Base-by-base conservation (phyloP, 179 eudicot species). In the Drosera spatulata region DNA sequence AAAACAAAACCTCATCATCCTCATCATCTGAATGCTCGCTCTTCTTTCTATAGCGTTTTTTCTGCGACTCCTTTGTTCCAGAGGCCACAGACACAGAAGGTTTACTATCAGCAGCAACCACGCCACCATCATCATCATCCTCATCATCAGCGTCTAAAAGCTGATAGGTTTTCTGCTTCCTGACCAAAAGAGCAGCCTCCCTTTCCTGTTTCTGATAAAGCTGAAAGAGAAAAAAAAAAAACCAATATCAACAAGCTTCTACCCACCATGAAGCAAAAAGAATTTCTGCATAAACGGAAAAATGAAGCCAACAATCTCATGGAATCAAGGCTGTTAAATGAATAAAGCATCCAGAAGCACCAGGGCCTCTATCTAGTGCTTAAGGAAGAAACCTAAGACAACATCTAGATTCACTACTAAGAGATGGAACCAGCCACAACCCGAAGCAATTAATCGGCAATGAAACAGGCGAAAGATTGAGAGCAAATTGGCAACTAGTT, bases 81-180 rank as follows among this genome's bases (percentile, higher is more conserved):
- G 80, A 61, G 74, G 73, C 68, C 13, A 55, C 58, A 62, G 75
- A 59, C 60, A 33, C 44, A 38, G 76, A 56, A 61, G 61, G 39
- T 55, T 63, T 69, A 39, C 50, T 69, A 68, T 59, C 73, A 53
- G 59, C 66, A 43, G 61, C 67, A 7, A 53, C 68, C 38, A 43
- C 33, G 33, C 33, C 63, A 62, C 61, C 75, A 43, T 74, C 77
- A 22, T 76, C 80, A 12, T 75, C 78, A 42, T 79, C 81, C 0
- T 79, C 87, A 37, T 82, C 96, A 67, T 93, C 95, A 12, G 72
- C 99, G 77, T 89, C 95, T 76, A 93, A 73, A 62, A 93, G 79
- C 63, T 82, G 72, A 64, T 89, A 93, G 22, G 88, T 81, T 68
- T 59, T 82, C 75, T 93, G 99, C 82, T 86, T 93, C 73, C 74